Evolutionary conservation across 768 basidiomycete genomes (phyloP), one percentile per base, ranked within the genome.

Genomic region (Coprinopsis strossmayeri): DNA sequence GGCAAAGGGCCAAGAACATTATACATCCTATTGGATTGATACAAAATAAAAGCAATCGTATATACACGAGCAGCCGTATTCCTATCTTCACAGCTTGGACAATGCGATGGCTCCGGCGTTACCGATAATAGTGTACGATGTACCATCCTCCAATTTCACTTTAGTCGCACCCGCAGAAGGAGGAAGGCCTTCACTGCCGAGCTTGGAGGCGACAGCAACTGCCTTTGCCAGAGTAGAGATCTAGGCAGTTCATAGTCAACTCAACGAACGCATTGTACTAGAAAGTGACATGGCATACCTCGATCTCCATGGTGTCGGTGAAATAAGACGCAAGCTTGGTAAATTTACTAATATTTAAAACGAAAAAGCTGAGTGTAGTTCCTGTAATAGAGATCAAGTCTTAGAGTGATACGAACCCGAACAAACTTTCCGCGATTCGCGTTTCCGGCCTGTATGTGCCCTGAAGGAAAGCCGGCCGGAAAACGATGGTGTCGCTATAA

Each of bases 401-500:
- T 23, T 2, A 20, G 17, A 34, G 25, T 5, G 17, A 18, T 11
- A 54, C 75, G 30, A 51, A 82, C 82, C 64, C 61, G 7, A 65
- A 28, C 11, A 78, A 37, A 1, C 56, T 61, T 54, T 84, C 84
- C 0, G 51, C 52, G 0, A 70, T 3, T 17, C 77, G 64, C 1
- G 26, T 24, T 1, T 77, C 70, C 3, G 58, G 27, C 2, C 84
- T 68, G 2, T 77, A 58, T 1, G 77, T 70, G 0, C 76, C 75
- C 5, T 61, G 64, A 11, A 90, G 63, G n/a, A 72, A 52, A 0
- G 59, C 78, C 2, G 90, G 87, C 17, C 84, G 76, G 61, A 89
- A 82, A 40, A 87, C 59, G 51, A 90, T 78, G 1, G 79, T 79
- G 46, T 90, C 86, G 11, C 67, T 58, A 60, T 90, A 91, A 9